Conservation (phyloP, 306 rosid genomes). For the Alnus rubra region DNA sequence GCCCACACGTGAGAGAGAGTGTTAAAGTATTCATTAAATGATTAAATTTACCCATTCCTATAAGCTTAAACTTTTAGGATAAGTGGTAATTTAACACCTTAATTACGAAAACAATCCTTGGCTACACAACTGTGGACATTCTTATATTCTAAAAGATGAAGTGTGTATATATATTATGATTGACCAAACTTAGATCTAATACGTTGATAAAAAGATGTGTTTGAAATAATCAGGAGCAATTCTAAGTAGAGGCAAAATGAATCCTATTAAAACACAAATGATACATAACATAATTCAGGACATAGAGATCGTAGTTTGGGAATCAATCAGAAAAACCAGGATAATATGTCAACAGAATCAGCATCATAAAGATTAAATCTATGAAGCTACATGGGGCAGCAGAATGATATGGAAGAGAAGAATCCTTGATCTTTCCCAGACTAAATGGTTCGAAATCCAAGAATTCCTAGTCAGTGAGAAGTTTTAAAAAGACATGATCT, state of each 20-base stretch:
- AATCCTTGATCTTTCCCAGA: background rate
- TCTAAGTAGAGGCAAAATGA: background rate
- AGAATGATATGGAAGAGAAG: background rate
- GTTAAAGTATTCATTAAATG: too few relatives aligned
- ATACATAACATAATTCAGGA: background rate
- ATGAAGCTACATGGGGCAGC: background rate
- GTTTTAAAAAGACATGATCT: background rate
- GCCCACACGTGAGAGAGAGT: too few relatives aligned
- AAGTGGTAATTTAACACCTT: background rate
- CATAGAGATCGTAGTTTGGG: background rate
- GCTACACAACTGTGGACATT: background rate
- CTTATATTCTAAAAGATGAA: too few relatives aligned
- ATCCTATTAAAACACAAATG: background rate
- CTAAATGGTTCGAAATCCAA: background rate
- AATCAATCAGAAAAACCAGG: constrained; percentile 4
- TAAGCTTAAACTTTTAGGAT: too few relatives aligned
- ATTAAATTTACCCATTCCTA: too few relatives aligned
- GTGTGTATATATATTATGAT: background rate
- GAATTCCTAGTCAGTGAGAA: background rate
- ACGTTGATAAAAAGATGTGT: background rate
- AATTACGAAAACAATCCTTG: background rate
- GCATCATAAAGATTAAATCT: background rate
- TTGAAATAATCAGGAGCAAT: background rate
- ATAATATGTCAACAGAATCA: background rate
- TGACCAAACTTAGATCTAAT: background rate